Evolutionary conservation across 768 basidiomycete genomes (phyloP).

Genomic region (Pulveroboletus frians): DNA sequence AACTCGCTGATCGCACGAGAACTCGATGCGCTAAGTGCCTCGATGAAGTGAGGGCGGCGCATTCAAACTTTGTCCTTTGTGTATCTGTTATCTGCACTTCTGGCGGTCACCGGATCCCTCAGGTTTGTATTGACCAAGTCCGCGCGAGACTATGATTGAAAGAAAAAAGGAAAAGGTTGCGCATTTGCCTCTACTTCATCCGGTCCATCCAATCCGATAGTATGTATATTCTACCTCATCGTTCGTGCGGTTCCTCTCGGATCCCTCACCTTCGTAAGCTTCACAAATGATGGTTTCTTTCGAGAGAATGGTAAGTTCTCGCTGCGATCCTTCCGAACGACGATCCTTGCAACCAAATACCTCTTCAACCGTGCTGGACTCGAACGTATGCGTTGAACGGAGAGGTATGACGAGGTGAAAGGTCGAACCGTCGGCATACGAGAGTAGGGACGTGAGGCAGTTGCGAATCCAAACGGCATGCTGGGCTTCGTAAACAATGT

Average conservation of each 20-base stretch:
- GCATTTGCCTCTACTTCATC: slow-evolving; percentile 1
- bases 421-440: slow-evolving; percentile 12
- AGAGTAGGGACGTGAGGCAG: slow-evolving; percentile 38
- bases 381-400: slow-evolving; percentile 56
- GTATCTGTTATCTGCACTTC: neutral
- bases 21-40: slow-evolving; percentile 56
- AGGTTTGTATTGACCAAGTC: neutral
- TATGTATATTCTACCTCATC: slow-evolving; percentile 65
- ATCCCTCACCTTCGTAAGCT: slow-evolving; percentile 23
- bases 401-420: slow-evolving; percentile 81
- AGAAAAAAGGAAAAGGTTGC: neutral
- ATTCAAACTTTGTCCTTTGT: neutral
- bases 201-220: slow-evolving; percentile 66
- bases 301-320: slow-evolving; percentile 44
- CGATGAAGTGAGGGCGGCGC: slow-evolving; percentile 54
- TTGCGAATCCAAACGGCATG: slow-evolving; percentile 42
- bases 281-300: slow-evolving; percentile 55
- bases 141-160: no score
- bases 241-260: slow-evolving; percentile 28
- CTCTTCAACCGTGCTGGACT: slow-evolving; percentile 54
- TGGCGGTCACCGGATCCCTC: neutral
- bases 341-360: slow-evolving; percentile 38
- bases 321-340: neutral
- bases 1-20: slow-evolving; percentile 79
- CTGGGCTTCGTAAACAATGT: slow-evolving; percentile 48